Evolutionary conservation across 2,329 filamentous ascomycete species (phyloP).

Genomic region (Xenoacremonium recifei): DNA sequence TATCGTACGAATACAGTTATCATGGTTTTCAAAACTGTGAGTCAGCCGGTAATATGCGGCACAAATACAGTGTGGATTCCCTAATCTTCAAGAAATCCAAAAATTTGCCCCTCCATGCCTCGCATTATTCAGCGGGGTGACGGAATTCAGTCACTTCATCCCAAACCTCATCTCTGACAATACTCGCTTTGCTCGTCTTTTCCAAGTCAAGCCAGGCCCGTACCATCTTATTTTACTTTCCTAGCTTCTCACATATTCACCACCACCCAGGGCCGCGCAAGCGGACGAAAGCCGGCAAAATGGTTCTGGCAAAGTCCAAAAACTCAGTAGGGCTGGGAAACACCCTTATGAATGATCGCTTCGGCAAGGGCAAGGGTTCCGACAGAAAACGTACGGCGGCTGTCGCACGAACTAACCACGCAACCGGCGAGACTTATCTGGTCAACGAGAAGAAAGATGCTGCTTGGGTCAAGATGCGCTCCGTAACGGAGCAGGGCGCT

Average conservation of each 20-base stretch:
- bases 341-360: constrained; percentile 97
- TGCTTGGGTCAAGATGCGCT: constrained; percentile 98
- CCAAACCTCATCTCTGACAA: constrained; percentile 17
- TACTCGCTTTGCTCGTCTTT: not conserved
- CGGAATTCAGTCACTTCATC: constrained; percentile 14
- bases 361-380: constrained; percentile 85
- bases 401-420: constrained; percentile 69
- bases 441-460: constrained; percentile 90
- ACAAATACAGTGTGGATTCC: constrained; percentile 28
- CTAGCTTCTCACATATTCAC: too few relatives aligned
- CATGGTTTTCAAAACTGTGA: too few relatives aligned
- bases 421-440: constrained; percentile 85
- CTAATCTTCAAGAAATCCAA: constrained; percentile 20
- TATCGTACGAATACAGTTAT: constrained; percentile 28
- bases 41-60: too few relatives aligned
- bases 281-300: constrained; percentile 33
- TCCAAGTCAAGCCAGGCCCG: too few relatives aligned
- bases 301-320: constrained; percentile 82
- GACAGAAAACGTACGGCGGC: constrained; percentile 70
- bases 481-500: constrained; percentile 93
- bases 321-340: constrained; percentile 94
- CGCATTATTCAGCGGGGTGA: constrained; percentile 38
- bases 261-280: not conserved
- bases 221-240: too few relatives aligned
- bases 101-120: constrained; percentile 51